Percentiles rank a stretch among this genome's conserved stretches.
These are phyloP conservation scores for Pythium brachiatum DNA, from an alignment of 352 stramenopile species.

Conservation along the genomic window DNA sequence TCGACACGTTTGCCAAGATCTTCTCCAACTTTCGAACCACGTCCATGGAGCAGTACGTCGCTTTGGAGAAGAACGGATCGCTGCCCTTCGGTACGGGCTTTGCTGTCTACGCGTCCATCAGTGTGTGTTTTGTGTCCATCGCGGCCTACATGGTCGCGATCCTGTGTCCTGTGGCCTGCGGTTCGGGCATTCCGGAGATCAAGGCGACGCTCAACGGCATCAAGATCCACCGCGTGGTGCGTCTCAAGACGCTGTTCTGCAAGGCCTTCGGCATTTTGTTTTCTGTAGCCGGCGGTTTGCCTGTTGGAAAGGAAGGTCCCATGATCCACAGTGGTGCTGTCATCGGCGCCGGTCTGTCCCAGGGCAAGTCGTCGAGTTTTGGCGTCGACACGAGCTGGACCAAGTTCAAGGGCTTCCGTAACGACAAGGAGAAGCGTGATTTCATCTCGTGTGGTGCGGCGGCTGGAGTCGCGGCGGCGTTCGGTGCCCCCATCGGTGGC, in stretches of 20 bases:
- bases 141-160: slow-evolving; percentile 91
- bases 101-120: slow-evolving; percentile 89
- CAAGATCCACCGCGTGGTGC: slow-evolving; percentile 95
- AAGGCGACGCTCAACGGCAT: slow-evolving; percentile 99
- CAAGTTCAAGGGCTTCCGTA: slow-evolving; percentile 92
- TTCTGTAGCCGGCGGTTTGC: slow-evolving; percentile 68
- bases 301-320: slow-evolving; percentile 87
- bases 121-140: slow-evolving; percentile 91
- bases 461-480: slow-evolving; percentile 96
- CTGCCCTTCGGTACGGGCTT: slow-evolving; percentile 77
- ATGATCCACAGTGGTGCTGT: slow-evolving; percentile 91
- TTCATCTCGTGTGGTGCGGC: slow-evolving; percentile 98
- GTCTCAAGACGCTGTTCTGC: slow-evolving; percentile 94
- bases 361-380: slow-evolving; percentile 89
- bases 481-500: slow-evolving; percentile 97
- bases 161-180: slow-evolving; percentile 92
- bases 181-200: slow-evolving; percentile 97
- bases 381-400: slow-evolving; percentile 87
- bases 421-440: slow-evolving; percentile 95
- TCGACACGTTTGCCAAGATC: slow-evolving; percentile 88
- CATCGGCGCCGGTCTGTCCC: slow-evolving; percentile 95
- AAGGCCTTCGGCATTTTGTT: slow-evolving; percentile 93
- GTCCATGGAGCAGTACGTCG: slow-evolving; percentile 86
- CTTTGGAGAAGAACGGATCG: slow-evolving; percentile 42
- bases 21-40: slow-evolving; percentile 89